phyloP scores from a whole-genome alignment of 1,139 yeast genomes.

The Eremothecium cymbalariae region DNA sequence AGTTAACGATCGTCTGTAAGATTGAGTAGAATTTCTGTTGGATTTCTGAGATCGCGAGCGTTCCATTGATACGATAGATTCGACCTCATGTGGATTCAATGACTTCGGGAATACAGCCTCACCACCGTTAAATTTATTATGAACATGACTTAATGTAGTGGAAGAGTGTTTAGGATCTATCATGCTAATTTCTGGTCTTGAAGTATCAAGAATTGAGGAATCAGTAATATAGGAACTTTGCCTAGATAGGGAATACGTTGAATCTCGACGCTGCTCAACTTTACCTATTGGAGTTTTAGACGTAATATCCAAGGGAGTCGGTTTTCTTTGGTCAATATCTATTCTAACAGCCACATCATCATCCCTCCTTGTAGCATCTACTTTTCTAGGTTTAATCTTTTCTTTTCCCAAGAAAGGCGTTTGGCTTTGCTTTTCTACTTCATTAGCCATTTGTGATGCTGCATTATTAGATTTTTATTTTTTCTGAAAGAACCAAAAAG shows the following conservation, averaged over 20 bases:
- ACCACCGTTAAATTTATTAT: conserved; percentile 35
- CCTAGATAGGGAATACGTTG: too few species aligned
- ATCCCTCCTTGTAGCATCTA: too few species aligned
- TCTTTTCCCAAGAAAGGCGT: neutral
- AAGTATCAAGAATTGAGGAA: conserved; percentile 7
- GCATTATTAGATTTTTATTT: conserved; percentile 8
- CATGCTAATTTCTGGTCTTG: neutral
- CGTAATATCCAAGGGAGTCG: conserved; percentile 26
- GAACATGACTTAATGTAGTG: conserved; percentile 9
- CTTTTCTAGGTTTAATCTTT: too few species aligned
- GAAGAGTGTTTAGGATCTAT: too few species aligned
- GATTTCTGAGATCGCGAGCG: conserved; percentile 48
- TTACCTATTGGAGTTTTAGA: too few species aligned
- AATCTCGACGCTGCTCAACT: too few species aligned
- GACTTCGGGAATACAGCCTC: conserved; percentile 68
- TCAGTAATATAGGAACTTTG: too few species aligned
- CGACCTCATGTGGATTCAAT: conserved; percentile 58
- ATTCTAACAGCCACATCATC: conserved; percentile 3
- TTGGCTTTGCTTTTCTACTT: neutral
- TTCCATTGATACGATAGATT: conserved; percentile 64
- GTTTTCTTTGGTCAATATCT: conserved; percentile 12
- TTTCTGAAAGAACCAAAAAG: conserved; percentile 21
- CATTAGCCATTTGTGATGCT: conserved; percentile 6
- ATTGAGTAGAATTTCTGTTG: conserved; percentile 19
- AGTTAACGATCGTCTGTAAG: conserved; percentile 29